These are phyloP conservation scores for Hypoxylon cercidicola DNA, from an alignment of 495 filamentous ascomycete species.

Conservation along the genomic window DNA sequence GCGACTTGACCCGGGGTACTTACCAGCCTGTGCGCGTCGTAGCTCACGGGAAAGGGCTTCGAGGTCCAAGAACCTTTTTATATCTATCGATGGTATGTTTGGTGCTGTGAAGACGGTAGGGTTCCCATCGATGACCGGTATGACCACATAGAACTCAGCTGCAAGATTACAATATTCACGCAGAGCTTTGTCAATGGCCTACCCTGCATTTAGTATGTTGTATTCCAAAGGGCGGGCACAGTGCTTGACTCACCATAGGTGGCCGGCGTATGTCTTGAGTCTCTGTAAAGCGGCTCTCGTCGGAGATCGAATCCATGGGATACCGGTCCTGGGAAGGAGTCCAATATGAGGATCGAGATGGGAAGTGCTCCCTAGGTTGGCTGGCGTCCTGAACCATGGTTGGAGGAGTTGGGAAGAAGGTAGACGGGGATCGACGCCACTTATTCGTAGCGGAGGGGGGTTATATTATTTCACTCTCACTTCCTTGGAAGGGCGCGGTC, in stretches of 20 bases:
- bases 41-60: slow-evolving; percentile 38
- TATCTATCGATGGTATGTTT: slow-evolving; percentile 34
- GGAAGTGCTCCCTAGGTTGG: slow-evolving; percentile 35
- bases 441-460: slow-evolving; percentile 5
- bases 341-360: slow-evolving; percentile 32
- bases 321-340: slow-evolving; percentile 23
- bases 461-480: slow-evolving; percentile 21
- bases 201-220: slow-evolving; percentile 18
- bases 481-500: slow-evolving; percentile 1
- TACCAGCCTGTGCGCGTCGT: slow-evolving; percentile 32
- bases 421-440: background rate
- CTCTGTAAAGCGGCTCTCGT: slow-evolving; percentile 36
- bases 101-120: slow-evolving; percentile 48
- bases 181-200: slow-evolving; percentile 53
- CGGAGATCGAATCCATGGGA: slow-evolving; percentile 30
- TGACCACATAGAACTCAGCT: slow-evolving; percentile 51
- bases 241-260: slow-evolving; percentile 33
- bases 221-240: background rate
- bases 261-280: slow-evolving; percentile 36
- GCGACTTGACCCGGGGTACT: slow-evolving; percentile 2
- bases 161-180: slow-evolving; percentile 52
- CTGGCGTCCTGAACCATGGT: slow-evolving; percentile 43
- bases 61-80: slow-evolving; percentile 48
- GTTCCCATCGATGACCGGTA: slow-evolving; percentile 47
- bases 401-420: background rate